Base-by-base conservation (phyloP, 1,284 basidiomycete species). In the Rhizoctonia solani region DNA sequence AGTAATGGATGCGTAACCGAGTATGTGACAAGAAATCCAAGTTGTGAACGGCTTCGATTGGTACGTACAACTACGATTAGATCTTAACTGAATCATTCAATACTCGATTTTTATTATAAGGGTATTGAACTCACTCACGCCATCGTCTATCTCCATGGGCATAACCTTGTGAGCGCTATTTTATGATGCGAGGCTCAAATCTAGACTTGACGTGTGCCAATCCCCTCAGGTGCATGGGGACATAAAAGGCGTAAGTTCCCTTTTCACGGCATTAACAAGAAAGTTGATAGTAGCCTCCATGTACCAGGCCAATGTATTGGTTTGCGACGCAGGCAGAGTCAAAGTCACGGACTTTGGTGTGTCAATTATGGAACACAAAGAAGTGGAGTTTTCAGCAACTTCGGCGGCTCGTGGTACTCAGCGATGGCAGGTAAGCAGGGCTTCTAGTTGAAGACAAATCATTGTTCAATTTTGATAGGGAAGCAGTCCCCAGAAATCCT, bases 281-380 rank as follows among this genome's bases (percentile, higher is more conserved):
- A 13, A n/a, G n/a, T n/a, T n/a, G n/a, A n/a, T n/a, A n/a, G n/a
- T n/a, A n/a, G n/a, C n/a, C n/a, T n/a, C n/a, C n/a, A n/a, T 23
- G 11, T 3, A 21, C n/a, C n/a, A 55, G 37, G 19, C 34, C 21
- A 55, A 55, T 23, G 32, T 55, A 14, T 23, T 55, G 4, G 4
- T 55, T 25, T 29, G 16, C n/a, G 54, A 42, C 13, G 13, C n/a
- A 41, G 54, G 54, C 21, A 4, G 16, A 6, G 27, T 55, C 37
- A 42, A 55, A n/a, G 19, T 55, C 19, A 29, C 54, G 3, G 54
- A 55, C 19, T 55, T 55, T 25, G 54, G 54, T 5, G 21, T 55
- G n/a, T 23, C 37, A 5, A 42, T 55, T 23, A 55, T 55, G 39
- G n/a, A 42, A 1, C 54, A 55, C 4, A 42, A 32, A 23, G 37